Base-by-base conservation (phyloP, 345 rosid species). In the Raphanus sativus region DNA sequence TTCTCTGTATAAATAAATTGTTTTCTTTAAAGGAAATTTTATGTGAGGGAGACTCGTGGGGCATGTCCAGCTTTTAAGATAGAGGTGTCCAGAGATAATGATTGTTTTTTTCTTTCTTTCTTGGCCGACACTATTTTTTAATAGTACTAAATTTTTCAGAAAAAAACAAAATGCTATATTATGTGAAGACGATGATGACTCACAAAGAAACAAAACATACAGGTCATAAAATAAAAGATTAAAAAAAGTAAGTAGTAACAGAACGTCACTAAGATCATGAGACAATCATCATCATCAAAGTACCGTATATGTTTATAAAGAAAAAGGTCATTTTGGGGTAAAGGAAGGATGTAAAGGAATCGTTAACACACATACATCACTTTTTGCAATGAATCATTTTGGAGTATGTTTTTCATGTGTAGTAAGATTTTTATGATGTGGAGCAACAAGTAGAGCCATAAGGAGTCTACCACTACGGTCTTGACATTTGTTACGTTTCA, bases 11-110 rank as follows among this genome's bases (percentile, higher is more conserved):
- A 45, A 12, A 67, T 45, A n/a, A 4, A 34, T 7, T 34, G 40
- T 34, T 34, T 48, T 56, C 13, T 24, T 56, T 34, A 34, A 34
- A 13, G 2, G 1, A 72, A 72, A 1, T 63, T 32, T 61, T 34
- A 45, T 63, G 62, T 50, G 12, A 16, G 62, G 15, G 36, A 6
- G 72, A 74, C 55, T 64, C 64, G 63, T 73, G 70, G 77, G 54
- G 24, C 25, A 36, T 21, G 69, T 36, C 50, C 69, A 65, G 52
- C 69, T 65, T 38, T 36, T 65, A 65, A 65, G 50, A 52, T 16
- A 38, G 5, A 52, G 15, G 15, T 8, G 50, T 11, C 16, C 3
- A 33, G 26, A 64, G 64, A 54, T 54, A 55, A 65, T 55, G 16
- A 17, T 34, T 64, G 1, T 2, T 2, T 29, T 29, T 5, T 29